phyloP scores from a whole-genome alignment of 1,284 basidiomycete species.

The Ceratobasidium sp. region DNA sequence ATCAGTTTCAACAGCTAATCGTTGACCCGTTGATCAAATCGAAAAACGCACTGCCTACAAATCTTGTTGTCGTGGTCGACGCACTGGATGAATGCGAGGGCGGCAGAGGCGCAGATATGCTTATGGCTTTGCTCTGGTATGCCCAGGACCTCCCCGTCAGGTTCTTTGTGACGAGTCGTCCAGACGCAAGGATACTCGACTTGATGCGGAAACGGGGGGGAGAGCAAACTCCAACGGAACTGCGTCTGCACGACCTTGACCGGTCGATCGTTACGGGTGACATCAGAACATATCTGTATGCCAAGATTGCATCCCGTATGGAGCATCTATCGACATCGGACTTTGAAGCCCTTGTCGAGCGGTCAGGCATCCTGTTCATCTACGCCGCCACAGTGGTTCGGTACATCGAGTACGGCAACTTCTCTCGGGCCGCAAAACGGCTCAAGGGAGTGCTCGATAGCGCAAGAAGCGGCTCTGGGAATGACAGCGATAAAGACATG shows the following conservation, averaged over 20 bases:
- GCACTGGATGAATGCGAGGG: too few relatives aligned
- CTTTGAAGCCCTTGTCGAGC: neutral
- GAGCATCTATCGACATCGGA: neutral
- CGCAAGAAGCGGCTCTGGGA: neutral
- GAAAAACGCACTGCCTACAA: too few relatives aligned
- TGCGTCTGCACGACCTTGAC: conserved; percentile 3
- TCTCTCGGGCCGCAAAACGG: neutral
- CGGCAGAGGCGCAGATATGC: too few relatives aligned
- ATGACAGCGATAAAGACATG: neutral
- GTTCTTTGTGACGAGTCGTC: too few relatives aligned
- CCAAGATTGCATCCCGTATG: neutral
- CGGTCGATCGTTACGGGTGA: neutral
- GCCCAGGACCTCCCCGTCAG: too few relatives aligned
- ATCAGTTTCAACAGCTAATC: too few relatives aligned
- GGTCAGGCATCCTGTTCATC: conserved; percentile 23
- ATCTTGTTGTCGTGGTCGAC: too few relatives aligned
- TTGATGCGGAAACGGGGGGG: neutral
- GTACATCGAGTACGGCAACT: neutral
- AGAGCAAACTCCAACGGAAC: neutral
- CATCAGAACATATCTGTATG: neutral
- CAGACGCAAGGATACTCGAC: too few relatives aligned
- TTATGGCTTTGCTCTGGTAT: too few relatives aligned
- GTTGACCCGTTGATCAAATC: too few relatives aligned
- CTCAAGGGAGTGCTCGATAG: neutral
- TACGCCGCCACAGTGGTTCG: conserved; percentile 22